Evolutionary conservation across 78 protist genomes (phyloP), one percentile per base, ranked within the genome.

Genomic region (Monosiga brevicollis): DNA sequence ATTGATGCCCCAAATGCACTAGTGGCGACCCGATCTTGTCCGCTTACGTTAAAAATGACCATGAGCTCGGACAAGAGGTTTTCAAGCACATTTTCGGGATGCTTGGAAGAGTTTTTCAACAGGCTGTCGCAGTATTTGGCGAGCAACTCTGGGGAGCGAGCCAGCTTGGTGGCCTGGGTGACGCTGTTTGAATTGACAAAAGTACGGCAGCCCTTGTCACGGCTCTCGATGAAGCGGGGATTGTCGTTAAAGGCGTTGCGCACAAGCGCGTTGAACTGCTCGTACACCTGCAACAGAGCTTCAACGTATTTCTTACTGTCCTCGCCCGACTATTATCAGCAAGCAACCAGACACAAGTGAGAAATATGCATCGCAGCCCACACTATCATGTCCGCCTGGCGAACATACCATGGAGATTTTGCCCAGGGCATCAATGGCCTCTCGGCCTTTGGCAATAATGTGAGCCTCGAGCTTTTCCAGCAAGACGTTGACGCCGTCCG

Each of bases 91-190:
- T 93, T 94, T 32, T 79, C 87, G 26, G 22, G 74, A 38, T 73
- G 55, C 81, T 86, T 87, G 73, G 40, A n/a, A 11, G 84, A 55
- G 62, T 87, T 86, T 79, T 88, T 83, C 72, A 93, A 87, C 34
- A 93, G 72, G 32, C 42, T 1, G 86, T 93, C 95, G 72, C 91
- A 84, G 86, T 93, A 93, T 36, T 87, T 84, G 34, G 94, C 94
- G 9, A 93, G 86, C 73, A 88, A 73, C 84, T 93, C 94, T 22
- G 94, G 94, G 36, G 92, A 79, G 78, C 24, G 1, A 15, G 71
- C 22, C 43, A 40, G 78, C 15, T 86, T 82, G 25, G 90, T 55
- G 55, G 78, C 42, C n/a, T 49, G 78, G 15, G 86, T 90, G 40
- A 79, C 78, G 26, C 80, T 86, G 35, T 87, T 89, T 41, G 71